Base-by-base conservation (phyloP, 2,329 filamentous ascomycete genomes). In the Colletotrichum cordylinicola region DNA sequence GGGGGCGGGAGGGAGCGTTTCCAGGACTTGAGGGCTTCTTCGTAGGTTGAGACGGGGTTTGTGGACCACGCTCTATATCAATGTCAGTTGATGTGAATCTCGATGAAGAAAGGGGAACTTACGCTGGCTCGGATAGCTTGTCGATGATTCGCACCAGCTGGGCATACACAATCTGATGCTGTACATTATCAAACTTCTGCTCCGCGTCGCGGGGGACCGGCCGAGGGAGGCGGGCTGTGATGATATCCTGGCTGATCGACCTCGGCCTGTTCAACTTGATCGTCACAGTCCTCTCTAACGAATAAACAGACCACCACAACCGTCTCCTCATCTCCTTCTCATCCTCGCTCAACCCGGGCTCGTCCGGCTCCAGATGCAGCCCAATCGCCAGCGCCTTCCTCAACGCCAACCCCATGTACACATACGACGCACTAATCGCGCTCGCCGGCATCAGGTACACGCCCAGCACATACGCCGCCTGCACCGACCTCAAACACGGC, bases 371-470 rank as follows among this genome's bases (percentile, higher is more conserved):
- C 16, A 80, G 78, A 66, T 83, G 81, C 1, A 83, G 76, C 27
- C 81, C 82, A 37, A 81, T 76, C 13, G 80, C 80, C 33, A 83
- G 35, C 1, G 81, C 81, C 33, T 82, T 83, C 7, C 81, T 72
- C 13, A 83, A 61, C 2, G 80, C 81, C 8, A 83, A 31, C 1
- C 82, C 81, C 78, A 83, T 80, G 56, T 82, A 83, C 10, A 83
- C 74, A 31, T 83, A 82, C 0, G 83, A 84, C 4, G 82, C 82
- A 8, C 82, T 82, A 60, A 84, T 80, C 0, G 84, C 82, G 65
- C 79, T 83, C 13, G 81, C 77, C 1, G 84, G 83, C 78, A 85
- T 79, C 3, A 84, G 74, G 56, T 85, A 85, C 8, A 85, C 82
- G 1, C 83, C 82, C 7, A 85, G 39, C 2, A 84, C 68, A 18